Evolutionary conservation across 345 rosid genomes (phyloP).

Genomic region (thale cress (Arabidopsis thaliana)): DNA sequence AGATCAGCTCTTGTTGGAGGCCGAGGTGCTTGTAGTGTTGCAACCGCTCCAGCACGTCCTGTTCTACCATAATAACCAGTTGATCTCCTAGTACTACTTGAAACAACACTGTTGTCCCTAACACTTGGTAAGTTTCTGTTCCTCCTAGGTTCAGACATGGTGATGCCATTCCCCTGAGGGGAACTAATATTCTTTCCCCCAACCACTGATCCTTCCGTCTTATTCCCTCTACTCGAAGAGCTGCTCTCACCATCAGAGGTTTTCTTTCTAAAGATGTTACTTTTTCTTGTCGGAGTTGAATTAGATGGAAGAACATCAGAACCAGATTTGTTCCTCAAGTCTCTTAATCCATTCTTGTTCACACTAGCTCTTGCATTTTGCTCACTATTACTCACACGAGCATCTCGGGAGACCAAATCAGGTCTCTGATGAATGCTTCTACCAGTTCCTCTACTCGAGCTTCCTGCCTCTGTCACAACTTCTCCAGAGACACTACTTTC

Average conservation of each 20-base stretch:
- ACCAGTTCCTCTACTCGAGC: conserved; percentile 50
- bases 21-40: conserved; percentile 50
- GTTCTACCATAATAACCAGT: conserved; percentile 51
- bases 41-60: conserved; percentile 49
- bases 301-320: conserved; percentile 57
- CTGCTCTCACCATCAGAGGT: conserved; percentile 71
- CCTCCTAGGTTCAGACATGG: conserved; percentile 70
- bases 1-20: conserved; percentile 50
- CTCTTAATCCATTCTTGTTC: conserved; percentile 55
- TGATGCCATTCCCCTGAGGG: conserved; percentile 49
- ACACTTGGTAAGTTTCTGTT: conserved; percentile 55
- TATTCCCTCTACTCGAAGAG: conserved; percentile 64
- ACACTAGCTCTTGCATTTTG: conserved; percentile 47
- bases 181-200: conserved; percentile 51
- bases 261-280: conserved; percentile 56
- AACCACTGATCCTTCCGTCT: conserved; percentile 49
- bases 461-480: conserved; percentile 40
- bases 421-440: conserved; percentile 51
- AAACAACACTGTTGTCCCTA: conserved; percentile 58
- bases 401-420: conserved; percentile 44
- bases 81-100: conserved; percentile 67
- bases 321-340: conserved; percentile 56
- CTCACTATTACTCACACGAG: conserved; percentile 40
- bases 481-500: conserved; percentile 25
- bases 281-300: conserved; percentile 52